Conservation (phyloP, 2,329 filamentous ascomycete genomes). For the Neoscytalidium dimidiatum region DNA sequence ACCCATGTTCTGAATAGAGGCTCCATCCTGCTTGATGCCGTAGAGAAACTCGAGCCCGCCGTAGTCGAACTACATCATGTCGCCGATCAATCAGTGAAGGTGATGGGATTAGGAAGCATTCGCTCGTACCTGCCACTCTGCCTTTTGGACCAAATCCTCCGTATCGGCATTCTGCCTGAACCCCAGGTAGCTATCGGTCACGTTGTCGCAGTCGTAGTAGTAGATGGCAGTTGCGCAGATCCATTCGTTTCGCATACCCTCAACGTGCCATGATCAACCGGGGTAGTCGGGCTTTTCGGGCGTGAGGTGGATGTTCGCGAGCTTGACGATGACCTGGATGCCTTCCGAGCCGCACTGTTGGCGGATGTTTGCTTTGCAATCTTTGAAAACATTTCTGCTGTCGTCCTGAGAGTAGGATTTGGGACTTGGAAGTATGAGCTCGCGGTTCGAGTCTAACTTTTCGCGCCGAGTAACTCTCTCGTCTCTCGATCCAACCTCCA, state of each 20-base stretch:
- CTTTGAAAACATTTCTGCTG: neutral
- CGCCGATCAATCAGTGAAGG: constrained; percentile 25
- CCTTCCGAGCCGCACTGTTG: constrained; percentile 44
- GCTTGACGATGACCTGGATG: constrained; percentile 63
- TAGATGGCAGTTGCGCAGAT: constrained; percentile 64
- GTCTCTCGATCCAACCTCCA: neutral
- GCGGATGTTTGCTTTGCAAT: constrained; percentile 20
- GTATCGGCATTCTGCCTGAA: constrained; percentile 46
- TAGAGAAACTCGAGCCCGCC: constrained; percentile 39
- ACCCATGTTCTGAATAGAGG: constrained; percentile 49
- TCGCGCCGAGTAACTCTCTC: neutral
- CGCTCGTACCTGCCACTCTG: neutral
- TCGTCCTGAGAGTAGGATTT: neutral
- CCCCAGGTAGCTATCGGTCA: constrained; percentile 52
- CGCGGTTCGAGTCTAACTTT: neutral
- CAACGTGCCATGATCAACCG: constrained; percentile 56
- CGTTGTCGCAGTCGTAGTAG: constrained; percentile 62
- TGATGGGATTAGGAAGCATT: constrained; percentile 24
- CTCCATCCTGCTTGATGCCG: constrained; percentile 38
- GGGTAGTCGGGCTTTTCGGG: constrained; percentile 57
- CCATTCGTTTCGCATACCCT: constrained; percentile 56
- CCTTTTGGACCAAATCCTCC: constrained; percentile 17
- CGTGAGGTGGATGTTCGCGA: constrained; percentile 58
- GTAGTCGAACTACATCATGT: constrained; percentile 36
- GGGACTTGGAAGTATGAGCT: neutral